Conservation (phyloP, 2,329 filamentous ascomycete species). For the Ophiostoma angusticollis region DNA sequence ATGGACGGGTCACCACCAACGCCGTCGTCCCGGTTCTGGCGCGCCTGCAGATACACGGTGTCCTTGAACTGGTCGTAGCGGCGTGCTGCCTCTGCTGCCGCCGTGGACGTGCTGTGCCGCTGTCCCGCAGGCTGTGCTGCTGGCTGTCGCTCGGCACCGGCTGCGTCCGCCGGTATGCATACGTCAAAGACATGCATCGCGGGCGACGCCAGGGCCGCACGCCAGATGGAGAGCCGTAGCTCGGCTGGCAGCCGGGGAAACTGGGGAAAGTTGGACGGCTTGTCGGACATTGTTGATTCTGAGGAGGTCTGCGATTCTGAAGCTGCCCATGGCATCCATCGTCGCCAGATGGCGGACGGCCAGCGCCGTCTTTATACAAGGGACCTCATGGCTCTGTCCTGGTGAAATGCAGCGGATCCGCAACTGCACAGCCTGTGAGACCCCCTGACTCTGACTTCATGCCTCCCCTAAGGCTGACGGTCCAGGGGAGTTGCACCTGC, state of each 20-base stretch:
- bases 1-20: conserved; percentile 8
- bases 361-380: too few species aligned
- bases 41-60: conserved; percentile 6
- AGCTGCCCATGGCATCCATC: neutral
- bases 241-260: conserved; percentile 16
- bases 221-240: conserved; percentile 16
- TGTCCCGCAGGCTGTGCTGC: neutral
- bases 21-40: neutral
- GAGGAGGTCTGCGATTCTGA: neutral
- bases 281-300: too few species aligned
- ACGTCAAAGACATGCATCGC: conserved; percentile 16
- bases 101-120: neutral
- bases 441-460: too few species aligned
- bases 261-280: conserved; percentile 6
- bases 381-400: too few species aligned
- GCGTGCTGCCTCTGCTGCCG: neutral
- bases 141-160: neutral
- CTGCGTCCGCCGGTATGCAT: conserved; percentile 9
- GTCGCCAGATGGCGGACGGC: too few species aligned
- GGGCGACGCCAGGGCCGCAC: conserved; percentile 11
- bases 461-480: too few species aligned
- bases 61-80: conserved; percentile 3
- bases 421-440: too few species aligned
- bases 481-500: too few species aligned
- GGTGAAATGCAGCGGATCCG: too few species aligned